These are phyloP conservation scores for Euphrasia arctica DNA, from an alignment of 305 asterid species.

Conservation along the genomic window DNA sequence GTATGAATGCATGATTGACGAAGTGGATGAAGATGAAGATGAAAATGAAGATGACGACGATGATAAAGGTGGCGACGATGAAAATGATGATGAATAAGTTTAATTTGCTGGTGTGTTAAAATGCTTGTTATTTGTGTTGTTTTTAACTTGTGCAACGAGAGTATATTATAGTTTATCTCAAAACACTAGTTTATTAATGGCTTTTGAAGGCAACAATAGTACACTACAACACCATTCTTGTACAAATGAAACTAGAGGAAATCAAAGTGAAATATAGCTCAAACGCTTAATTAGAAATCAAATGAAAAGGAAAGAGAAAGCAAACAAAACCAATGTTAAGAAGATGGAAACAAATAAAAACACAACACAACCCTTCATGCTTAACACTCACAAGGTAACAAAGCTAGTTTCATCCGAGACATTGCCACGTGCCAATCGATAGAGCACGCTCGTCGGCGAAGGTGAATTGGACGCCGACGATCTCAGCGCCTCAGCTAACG, in stretches of 20 bases:
- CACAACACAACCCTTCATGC: conserved; percentile 8
- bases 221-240: background rate
- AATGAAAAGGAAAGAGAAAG: conserved; percentile 1
- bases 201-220: background rate
- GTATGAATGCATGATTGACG: too few species aligned
- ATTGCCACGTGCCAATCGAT: conserved; percentile 35
- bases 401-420: conserved; percentile 42
- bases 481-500: conserved; percentile 85
- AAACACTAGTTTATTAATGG: too few species aligned
- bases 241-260: background rate
- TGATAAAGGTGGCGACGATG: too few species aligned
- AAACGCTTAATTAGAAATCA: background rate
- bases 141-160: too few species aligned
- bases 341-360: conserved; percentile 13
- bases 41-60: too few species aligned
- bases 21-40: too few species aligned
- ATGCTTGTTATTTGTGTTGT: too few species aligned
- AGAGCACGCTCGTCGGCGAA: conserved; percentile 77
- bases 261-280: background rate
- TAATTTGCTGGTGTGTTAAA: too few species aligned
- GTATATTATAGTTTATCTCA: too few species aligned
- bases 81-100: too few species aligned
- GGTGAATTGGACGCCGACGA: conserved; percentile 56
- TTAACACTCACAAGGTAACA: conserved; percentile 35
- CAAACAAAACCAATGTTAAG: background rate